Evolutionary conservation across 2,329 filamentous ascomycete species (phyloP), one percentile per base, ranked within the genome.

Genomic region (Colletotrichum horii): DNA sequence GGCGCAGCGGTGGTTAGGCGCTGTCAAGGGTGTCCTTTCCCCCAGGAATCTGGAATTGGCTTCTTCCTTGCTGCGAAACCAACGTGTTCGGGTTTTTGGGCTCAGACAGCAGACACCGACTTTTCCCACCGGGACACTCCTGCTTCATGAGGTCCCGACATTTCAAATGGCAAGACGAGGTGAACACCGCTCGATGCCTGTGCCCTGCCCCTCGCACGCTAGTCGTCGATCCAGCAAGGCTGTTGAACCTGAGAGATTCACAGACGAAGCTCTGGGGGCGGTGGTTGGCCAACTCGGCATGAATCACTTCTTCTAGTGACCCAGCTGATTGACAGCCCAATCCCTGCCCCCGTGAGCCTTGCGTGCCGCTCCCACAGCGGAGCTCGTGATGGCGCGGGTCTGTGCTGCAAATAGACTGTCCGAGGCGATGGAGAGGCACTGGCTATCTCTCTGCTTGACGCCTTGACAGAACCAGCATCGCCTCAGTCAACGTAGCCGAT

Each of bases 41-140:
- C 36, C 36, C 61, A 36, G 36, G 16, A 36, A 43, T 52, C 26
- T 66, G 61, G 34, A 71, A 38, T 32, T 16, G 72, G 72, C 72
- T 55, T 71, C 19, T 75, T 71, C 72, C 72, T 55, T 75, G 69
- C 15, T 71, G n/a, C 52, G 38, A 66, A 66, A 73, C 32, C 61
- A 66, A 75, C 72, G 36, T 75, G 68, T 71, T 66, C 69, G 28
- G 68, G 52, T n/a, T 70, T 52, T 26, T 15, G 58, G 61, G 52
- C 32, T 62, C 52, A 66, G 60, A 43, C 30, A 38, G n/a, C 62
- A 66, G 72, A 75, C 72, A 75, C 72, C 72, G 72, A 70, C 68
- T 66, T 75, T 75, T 75, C 48, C 36, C 36, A 61, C 72, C 11
- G 30, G 72, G 72, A 32, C 72, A 75, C 15, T 66, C 72, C 72